Evolutionary conservation across 495 filamentous ascomycete species (phyloP).

Genomic region (Aspergillus avenaceus): DNA sequence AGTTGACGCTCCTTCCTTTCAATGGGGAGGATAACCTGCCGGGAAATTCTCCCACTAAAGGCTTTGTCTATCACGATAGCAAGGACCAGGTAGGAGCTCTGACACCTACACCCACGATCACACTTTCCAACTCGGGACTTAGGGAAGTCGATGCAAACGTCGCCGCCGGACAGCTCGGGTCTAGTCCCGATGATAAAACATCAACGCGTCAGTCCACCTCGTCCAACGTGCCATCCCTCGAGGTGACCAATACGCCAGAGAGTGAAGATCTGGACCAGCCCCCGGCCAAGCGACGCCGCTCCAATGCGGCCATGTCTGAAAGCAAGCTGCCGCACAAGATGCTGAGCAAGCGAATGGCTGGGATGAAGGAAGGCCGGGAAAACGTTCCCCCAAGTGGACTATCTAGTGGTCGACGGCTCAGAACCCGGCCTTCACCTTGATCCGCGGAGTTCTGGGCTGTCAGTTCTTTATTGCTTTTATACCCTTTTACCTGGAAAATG

Average conservation of each 20-base stretch:
- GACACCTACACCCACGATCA: slow-evolving; percentile 30
- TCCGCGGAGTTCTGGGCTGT: not conserved
- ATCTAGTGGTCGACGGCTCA: slow-evolving; percentile 21
- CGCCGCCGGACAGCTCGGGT: slow-evolving; percentile 33
- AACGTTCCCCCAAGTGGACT: slow-evolving; percentile 48
- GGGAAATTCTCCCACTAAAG: slow-evolving; percentile 30
- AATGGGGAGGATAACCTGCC: slow-evolving; percentile 27
- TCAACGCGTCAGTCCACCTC: slow-evolving; percentile 18
- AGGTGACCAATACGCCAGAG: slow-evolving; percentile 16
- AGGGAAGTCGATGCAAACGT: slow-evolving; percentile 55
- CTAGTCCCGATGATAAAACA: slow-evolving; percentile 19
- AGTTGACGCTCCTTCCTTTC: slow-evolving; percentile 35
- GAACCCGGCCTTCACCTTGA: slow-evolving; percentile 27
- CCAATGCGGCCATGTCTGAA: slow-evolving; percentile 30
- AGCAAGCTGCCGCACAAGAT: slow-evolving; percentile 41
- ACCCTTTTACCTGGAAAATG: not conserved
- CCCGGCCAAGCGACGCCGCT: slow-evolving; percentile 50
- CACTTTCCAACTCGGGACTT: slow-evolving; percentile 45
- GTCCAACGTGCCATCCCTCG: not conserved
- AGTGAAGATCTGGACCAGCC: slow-evolving; percentile 44
- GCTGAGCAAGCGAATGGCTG: slow-evolving; percentile 40
- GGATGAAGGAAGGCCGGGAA: slow-evolving; percentile 54
- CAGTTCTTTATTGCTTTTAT: slow-evolving; percentile 3
- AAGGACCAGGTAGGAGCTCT: slow-evolving; percentile 39
- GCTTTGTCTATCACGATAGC: slow-evolving; percentile 41